Percentiles rank a stretch among this genome's conserved stretches.
These are phyloP conservation scores for Myriosclerotinia scirpicola DNA, from an alignment of 2,329 filamentous ascomycete genomes.

Conservation along the genomic window DNA sequence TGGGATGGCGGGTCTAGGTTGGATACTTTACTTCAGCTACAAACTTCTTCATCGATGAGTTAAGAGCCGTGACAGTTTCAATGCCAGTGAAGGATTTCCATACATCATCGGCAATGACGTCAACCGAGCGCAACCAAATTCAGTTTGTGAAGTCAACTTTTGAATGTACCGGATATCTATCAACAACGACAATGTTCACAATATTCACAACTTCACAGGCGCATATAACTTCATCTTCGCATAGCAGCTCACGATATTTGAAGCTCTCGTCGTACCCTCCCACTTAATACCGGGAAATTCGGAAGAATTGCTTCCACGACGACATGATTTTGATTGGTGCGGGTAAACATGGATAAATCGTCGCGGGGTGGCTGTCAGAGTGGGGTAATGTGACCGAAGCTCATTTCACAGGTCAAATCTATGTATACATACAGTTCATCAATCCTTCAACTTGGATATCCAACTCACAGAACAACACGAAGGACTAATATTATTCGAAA, in stretches of 20 bases:
- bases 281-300: background rate
- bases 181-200: background rate
- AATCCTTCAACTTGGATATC: background rate
- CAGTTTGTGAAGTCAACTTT: too few relatives aligned
- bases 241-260: background rate
- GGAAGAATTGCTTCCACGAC: background rate
- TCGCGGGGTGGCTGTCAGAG: constrained; percentile 23
- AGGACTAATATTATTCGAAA: background rate
- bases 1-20: constrained; percentile 3
- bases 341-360: constrained; percentile 33
- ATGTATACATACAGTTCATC: background rate
- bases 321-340: constrained; percentile 31
- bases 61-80: background rate
- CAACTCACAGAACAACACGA: background rate
- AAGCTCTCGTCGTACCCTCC: background rate
- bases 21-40: constrained; percentile 22
- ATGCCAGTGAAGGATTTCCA: background rate
- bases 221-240: background rate
- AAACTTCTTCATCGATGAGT: constrained; percentile 1
- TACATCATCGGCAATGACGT: background rate
- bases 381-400: constrained; percentile 24
- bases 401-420: constrained; percentile 10
- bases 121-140: background rate
- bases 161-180: too few relatives aligned
- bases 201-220: background rate